Base-by-base conservation (phyloP, 768 basidiomycete species). In the Auricularia heimuer region DNA sequence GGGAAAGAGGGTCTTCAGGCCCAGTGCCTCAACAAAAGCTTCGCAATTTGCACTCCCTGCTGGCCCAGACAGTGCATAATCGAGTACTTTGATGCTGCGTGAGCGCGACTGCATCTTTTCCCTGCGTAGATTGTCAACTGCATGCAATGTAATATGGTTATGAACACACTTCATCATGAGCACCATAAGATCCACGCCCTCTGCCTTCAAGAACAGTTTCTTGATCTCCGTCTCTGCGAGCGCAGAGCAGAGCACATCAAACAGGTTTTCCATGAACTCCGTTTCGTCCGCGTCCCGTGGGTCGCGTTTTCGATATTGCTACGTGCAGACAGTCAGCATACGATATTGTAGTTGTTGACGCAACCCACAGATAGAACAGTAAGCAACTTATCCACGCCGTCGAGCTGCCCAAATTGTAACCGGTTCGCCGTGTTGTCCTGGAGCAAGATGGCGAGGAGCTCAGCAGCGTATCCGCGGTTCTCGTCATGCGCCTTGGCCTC, bases 181-280 rank as follows among this genome's bases (percentile, higher is more conserved):
- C n/a, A 97, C 83, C 94, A 98, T 98, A 39, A 99, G 82, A 70
- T 99, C 97, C 14, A 94, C 85, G 1, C 97, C 97, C 74, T 99
- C 97, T 21, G 88, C 88, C 10, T 86, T 84, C n/a, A 94, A 77
- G 76, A 99, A 98, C 3, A 86, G 75, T 18, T 81, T 74, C 75
- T 98, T 98, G 73, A 89, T 85, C 60, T 85, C 79, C 14, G 86
- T 79, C 74, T 96, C 94, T 39, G 80, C 83, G 29, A 98, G 79
- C 0, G 88, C 82, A 0, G 94, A 95, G 73, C 97, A 98, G 29
- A 99, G 75, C 0, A 87, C 75, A 72, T 98, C 92, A 72, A 98
- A 98, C 3, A 93, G 71, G 74, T 99, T 98, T 73, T 98, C 97
- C 94, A 98, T 95, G 75, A 94, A 98, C 74, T 99, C 97, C 3